Evolutionary conservation across 2,329 filamentous ascomycete genomes (phyloP).

Genomic region (Colletotrichum sp.): DNA sequence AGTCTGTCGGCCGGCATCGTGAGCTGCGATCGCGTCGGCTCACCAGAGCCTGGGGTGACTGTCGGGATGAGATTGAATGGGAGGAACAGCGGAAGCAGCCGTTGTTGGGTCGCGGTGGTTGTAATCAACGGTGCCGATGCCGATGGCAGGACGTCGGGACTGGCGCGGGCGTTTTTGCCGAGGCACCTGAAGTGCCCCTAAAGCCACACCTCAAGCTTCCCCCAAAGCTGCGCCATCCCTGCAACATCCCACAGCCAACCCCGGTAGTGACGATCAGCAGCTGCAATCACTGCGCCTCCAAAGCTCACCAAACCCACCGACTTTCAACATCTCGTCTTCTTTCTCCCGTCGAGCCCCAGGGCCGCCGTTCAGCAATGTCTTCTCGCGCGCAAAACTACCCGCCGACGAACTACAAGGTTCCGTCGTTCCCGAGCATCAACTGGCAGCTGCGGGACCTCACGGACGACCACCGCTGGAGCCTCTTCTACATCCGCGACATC

Average conservation of each 20-base stretch:
- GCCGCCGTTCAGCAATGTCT: not conserved
- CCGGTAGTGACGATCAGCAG: not conserved
- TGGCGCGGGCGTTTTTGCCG: conserved; percentile 26
- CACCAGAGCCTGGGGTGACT: not conserved
- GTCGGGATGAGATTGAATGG: not conserved
- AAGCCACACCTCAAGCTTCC: conserved; percentile 13
- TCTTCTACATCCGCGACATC: conserved; percentile 79
- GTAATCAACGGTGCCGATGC: not conserved
- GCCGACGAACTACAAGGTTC: conserved; percentile 64
- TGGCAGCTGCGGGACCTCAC: conserved; percentile 63
- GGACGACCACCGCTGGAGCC: conserved; percentile 53
- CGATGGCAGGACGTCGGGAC: conserved; percentile 8
- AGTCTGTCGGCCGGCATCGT: conserved; percentile 71
- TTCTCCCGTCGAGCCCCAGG: not conserved
- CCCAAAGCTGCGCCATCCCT: conserved; percentile 11
- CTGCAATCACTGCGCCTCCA: not conserved
- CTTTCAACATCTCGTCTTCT: not conserved
- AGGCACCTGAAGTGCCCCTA: conserved; percentile 27
- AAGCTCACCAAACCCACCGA: conserved; percentile 14
- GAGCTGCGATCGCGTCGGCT: not conserved
- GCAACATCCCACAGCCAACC: conserved; percentile 2
- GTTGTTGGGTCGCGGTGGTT: not conserved
- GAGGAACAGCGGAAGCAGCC: not conserved
- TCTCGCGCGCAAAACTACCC: conserved; percentile 32
- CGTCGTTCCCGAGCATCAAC: conserved; percentile 82